Conservation (phyloP, 352 stramenopile species). For the Globisporangium camurandrum region DNA sequence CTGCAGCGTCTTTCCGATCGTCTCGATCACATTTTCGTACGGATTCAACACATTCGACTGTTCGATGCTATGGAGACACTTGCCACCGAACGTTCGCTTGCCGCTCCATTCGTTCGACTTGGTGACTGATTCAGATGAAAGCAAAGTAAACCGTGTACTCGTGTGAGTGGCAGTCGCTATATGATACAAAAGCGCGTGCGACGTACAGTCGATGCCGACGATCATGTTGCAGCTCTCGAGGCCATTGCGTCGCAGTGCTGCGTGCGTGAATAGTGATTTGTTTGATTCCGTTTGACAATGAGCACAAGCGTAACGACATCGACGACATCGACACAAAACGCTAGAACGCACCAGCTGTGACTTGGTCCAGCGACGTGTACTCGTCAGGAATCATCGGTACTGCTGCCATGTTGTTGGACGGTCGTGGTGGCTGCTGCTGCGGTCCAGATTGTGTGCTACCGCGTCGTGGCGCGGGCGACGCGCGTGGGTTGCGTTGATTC, state of each 20-base stretch:
- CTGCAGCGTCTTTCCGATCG: conserved; percentile 54
- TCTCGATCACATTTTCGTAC: conserved; percentile 84
- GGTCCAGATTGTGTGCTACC: conserved; percentile 27
- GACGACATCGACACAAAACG: no score
- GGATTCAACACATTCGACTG: conserved; percentile 41
- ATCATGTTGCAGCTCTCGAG: conserved; percentile 85
- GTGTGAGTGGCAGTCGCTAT: no score
- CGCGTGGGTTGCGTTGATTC: no score
- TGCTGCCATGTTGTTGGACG: no score
- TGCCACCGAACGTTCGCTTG: conserved; percentile 68
- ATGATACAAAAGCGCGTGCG: neutral
- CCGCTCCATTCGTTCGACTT: conserved; percentile 88
- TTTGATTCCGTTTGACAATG: no score
- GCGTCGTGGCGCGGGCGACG: neutral
- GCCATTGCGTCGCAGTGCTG: conserved; percentile 59
- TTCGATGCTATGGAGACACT: conserved; percentile 61
- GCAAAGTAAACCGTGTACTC: neutral
- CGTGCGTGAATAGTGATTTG: no score
- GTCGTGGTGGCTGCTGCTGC: conserved; percentile 19
- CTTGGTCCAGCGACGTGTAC: conserved; percentile 57
- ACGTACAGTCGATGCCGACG: conserved; percentile 80
- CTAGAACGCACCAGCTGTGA: conserved; percentile 54
- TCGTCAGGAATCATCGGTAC: conserved; percentile 61
- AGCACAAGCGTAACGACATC: neutral
- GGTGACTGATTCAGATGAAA: conserved; percentile 35